Evolutionary conservation across 2,329 filamentous ascomycete genomes (phyloP), one percentile per base, ranked within the genome.

Genomic region (Ustulina deusta): DNA sequence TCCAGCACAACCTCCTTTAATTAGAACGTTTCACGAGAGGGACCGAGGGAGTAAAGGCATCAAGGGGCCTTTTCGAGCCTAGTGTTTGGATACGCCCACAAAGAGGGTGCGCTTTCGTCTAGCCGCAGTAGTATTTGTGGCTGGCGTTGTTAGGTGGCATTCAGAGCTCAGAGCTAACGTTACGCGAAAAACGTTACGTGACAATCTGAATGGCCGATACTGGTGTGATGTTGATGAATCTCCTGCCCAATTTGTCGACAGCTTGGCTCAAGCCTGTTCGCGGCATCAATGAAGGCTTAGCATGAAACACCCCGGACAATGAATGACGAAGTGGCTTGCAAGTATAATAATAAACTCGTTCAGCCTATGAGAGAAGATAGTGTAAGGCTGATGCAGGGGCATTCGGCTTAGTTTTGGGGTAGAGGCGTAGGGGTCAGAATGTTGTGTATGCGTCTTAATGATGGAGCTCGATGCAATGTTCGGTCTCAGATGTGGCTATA

Each of bases 201-300:
- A 49, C n/a, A 52, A 34, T 34, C 7, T n/a, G 29, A 17, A 44
- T 42, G 48, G 49, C 68, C 62, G 58, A 61, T 66, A 20, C 40
- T 49, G 46, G 63, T 52, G 49, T 13, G 32, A 34, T 42, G 22
- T 63, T 61, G 51, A 46, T 51, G 17, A 38, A 57, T 68, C 65
- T 68, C 62, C 64, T 65, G 65, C 65, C 65, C 52, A 34, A 69
- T 56, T 58, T 32, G 63, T 69, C 60, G 34, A 64, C 32, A 48
- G 20, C 38, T 61, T 56, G 34, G 49, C 44, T 44, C 25, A 34
- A 29, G 52, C 25, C 46, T 54, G 36, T 17, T 36, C 34, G 5
- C 22, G 49, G 1, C 17, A 9, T 40, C 59, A 29, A 34, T n/a
- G 49, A 32, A 46, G 29, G 46, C 38, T 48, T 57, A 48, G 49